phyloP scores from a whole-genome alignment of 805 yeast genomes.

The Candida pini region DNA sequence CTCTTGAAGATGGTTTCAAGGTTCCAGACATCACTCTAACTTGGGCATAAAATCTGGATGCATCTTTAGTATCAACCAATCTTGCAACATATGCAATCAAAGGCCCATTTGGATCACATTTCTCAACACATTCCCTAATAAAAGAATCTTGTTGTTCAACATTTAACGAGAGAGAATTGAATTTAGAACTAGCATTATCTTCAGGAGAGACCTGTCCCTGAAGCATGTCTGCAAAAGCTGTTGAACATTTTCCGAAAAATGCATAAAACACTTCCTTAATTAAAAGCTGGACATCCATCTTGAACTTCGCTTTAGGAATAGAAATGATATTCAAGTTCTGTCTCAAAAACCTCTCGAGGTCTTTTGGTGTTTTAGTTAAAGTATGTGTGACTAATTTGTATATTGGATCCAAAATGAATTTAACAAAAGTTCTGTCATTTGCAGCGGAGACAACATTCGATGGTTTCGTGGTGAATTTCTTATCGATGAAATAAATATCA shows the following conservation, averaged over 20 bases:
- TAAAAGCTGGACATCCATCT: constrained; percentile 54
- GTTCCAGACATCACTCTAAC: constrained; percentile 62
- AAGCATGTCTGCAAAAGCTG: constrained; percentile 51
- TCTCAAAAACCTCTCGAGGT: constrained; percentile 40
- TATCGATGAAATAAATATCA: constrained; percentile 47
- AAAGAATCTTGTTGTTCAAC: constrained; percentile 13
- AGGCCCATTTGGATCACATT: constrained; percentile 36
- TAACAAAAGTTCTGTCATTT: constrained; percentile 43
- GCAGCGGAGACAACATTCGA: constrained; percentile 19
- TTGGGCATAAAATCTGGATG: constrained; percentile 46
- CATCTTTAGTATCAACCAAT: constrained; percentile 50
- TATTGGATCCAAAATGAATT: constrained; percentile 69
- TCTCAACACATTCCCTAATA: constrained; percentile 15
- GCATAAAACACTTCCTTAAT: constrained; percentile 46
- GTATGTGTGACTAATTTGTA: constrained; percentile 67
- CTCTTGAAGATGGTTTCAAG: constrained; percentile 38
- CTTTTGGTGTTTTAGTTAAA: constrained; percentile 44
- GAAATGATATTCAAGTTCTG: constrained; percentile 39
- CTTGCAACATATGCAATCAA: constrained; percentile 53
- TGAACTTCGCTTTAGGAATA: constrained; percentile 35
- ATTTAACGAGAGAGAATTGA: constrained; percentile 25
- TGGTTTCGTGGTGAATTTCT: constrained; percentile 39
- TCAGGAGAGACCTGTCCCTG: constrained; percentile 34
- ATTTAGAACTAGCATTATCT: constrained; percentile 24
- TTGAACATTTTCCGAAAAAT: constrained; percentile 45